Evolutionary conservation across 805 yeast species (phyloP).

Genomic region (Lipomyces sp.): DNA sequence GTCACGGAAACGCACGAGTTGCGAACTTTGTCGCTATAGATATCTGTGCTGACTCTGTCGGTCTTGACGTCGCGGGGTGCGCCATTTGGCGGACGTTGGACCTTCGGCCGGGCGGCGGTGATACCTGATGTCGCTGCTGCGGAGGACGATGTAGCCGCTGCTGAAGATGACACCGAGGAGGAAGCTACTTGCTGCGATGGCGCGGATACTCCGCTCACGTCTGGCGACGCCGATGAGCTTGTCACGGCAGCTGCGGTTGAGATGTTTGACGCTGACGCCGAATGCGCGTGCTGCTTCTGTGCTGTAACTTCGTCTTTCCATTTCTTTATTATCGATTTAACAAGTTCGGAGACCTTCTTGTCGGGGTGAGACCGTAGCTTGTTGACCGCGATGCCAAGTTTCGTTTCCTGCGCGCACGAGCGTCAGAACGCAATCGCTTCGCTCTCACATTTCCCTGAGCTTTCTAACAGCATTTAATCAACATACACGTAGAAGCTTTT

Average conservation of each 20-base stretch:
- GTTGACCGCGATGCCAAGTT: slow-evolving; percentile 95
- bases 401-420: slow-evolving; percentile 58
- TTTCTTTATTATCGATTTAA: slow-evolving; percentile 72
- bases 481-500: slow-evolving; percentile 64
- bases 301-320: slow-evolving; percentile 86
- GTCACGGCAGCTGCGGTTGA: neutral
- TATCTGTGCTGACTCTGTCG: slow-evolving; percentile 70
- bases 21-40: slow-evolving; percentile 75
- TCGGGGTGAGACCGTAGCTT: slow-evolving; percentile 75
- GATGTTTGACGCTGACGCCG: neutral
- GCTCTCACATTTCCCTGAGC: neutral
- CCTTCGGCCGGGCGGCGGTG: slow-evolving; percentile 11
- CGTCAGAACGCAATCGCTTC: neutral
- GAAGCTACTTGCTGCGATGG: too few relatives aligned
- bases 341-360: slow-evolving; percentile 55
- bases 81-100: slow-evolving; percentile 35
- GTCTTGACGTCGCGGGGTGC: slow-evolving; percentile 70
- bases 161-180: slow-evolving; percentile 23
- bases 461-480: neutral
- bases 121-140: slow-evolving; percentile 1
- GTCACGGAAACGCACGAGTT: slow-evolving; percentile 79
- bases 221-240: slow-evolving; percentile 29
- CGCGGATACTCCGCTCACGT: too few relatives aligned
- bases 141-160: slow-evolving; percentile 23
- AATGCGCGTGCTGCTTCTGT: slow-evolving; percentile 36